Base-by-base conservation (phyloP, 176 grass and related monocot genomes). In the Pontederia crassipes region DNA sequence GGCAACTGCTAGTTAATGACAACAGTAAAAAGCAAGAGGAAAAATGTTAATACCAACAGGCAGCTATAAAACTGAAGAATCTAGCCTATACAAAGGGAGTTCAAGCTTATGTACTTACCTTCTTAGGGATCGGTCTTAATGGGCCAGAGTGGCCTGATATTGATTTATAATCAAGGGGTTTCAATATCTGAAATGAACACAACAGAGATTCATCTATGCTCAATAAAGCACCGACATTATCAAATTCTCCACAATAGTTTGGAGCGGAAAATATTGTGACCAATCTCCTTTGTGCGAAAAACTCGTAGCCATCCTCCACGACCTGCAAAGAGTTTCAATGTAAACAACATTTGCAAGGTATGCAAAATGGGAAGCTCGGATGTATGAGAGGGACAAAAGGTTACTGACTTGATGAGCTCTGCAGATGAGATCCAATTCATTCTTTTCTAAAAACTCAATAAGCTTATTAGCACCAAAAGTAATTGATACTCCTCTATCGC, bases 131-230 rank as follows among this genome's bases (percentile, higher is more conserved):
- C 13, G 16, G n/a, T 48, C 45, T 64, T 49, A 49, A 12, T 14
- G 46, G 11, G 8, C 13, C 26, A 46, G 46, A 26, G 45, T 17
- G 18, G 40, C 61, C 45, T 24, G 61, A 16, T 17, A 10, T 16
- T 8, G 46, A 4, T 48, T 8, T 20, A 16, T 45, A 17, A 48
- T 49, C 61, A 49, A 48, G n/a, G n/a, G 61, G 45, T 49, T 64
- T 64, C 61, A 64, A 49, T 64, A 64, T 64, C 45, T 64, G 17
- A 48, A 64, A 64, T 48, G 61, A 64, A 49, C 61, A 64, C 35
- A 48, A 48, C 14, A 64, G 45, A 3, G n/a, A 20, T 13, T 64
- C 46, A 24, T 64, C 61, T 49, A 64, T 64, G 45, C 61, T 49
- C 61, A 64, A 26, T n/a, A 64, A 64, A 18, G 61, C 45, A 47